These are phyloP conservation scores for Exophiala calicioides DNA, from an alignment of 2,329 filamentous ascomycete species.

Conservation along the genomic window DNA sequence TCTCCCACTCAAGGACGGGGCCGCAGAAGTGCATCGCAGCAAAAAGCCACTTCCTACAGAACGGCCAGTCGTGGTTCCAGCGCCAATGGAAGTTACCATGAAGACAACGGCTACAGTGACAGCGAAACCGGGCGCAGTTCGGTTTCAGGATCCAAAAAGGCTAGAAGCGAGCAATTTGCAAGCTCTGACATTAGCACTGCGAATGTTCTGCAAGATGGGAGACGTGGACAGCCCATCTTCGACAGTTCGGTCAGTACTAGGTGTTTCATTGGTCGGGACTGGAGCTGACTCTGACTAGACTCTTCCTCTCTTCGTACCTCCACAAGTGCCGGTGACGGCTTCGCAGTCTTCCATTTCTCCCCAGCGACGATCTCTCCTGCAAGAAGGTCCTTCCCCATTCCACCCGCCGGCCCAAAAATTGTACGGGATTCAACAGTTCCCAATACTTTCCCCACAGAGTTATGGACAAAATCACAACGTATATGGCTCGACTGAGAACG, in stretches of 20 bases:
- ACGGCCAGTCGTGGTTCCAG: conserved; percentile 64
- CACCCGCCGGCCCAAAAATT: conserved; percentile 74
- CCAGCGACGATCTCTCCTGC: conserved; percentile 76
- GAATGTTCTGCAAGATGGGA: conserved; percentile 95
- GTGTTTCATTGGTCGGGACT: conserved; percentile 12
- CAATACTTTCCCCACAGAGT: conserved; percentile 81
- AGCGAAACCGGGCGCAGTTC: conserved; percentile 79
- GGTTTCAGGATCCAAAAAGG: conserved; percentile 68
- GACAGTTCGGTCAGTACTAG: conserved; percentile 85
- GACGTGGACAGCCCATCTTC: conserved; percentile 89
- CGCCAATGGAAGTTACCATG: conserved; percentile 59
- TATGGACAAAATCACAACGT: conserved; percentile 58
- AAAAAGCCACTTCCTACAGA: conserved; percentile 69
- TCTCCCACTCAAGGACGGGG: conserved; percentile 71
- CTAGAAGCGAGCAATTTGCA: conserved; percentile 78
- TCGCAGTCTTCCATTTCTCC: conserved; percentile 98
- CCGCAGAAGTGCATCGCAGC: conserved; percentile 75
- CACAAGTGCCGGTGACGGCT: conserved; percentile 88
- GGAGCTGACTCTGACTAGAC: conserved; percentile 61
- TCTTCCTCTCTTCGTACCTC: conserved; percentile 89
- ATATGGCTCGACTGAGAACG: conserved; percentile 33
- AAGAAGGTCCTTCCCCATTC: conserved; percentile 71
- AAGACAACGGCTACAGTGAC: conserved; percentile 84
- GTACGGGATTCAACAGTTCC: conserved; percentile 55
- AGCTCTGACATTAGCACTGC: conserved; percentile 97